Percentiles rank a stretch among this genome's conserved stretches.
phyloP scores from a whole-genome alignment of 148 eudicot species.

The Mesembryanthemum crystallinum region DNA sequence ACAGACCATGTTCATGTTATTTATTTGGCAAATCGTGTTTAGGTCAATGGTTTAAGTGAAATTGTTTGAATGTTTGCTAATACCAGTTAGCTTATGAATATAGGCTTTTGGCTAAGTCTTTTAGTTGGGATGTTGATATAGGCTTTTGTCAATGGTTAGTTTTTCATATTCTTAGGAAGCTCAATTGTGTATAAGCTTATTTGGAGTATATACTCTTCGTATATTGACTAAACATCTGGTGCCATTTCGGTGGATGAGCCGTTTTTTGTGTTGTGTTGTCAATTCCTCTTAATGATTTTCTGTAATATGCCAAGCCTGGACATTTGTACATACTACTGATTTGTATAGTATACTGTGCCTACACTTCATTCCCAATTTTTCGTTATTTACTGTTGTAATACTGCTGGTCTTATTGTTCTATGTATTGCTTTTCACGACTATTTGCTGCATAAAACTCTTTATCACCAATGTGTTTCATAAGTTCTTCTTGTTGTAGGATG shows the following conservation, averaged over 20 bases:
- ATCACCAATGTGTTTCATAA: background rate
- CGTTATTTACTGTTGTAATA: too few species aligned
- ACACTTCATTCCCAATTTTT: too few species aligned
- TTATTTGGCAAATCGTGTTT: too few species aligned
- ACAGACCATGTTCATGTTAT: too few species aligned
- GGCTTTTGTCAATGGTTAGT: background rate
- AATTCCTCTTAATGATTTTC: background rate
- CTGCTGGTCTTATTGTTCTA: background rate
- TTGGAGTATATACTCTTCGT: background rate
- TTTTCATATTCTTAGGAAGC: background rate
- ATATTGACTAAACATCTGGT: background rate
- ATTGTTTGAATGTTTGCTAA: too few species aligned
- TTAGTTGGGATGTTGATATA: background rate
- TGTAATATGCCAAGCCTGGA: background rate
- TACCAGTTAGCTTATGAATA: background rate
- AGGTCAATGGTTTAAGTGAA: too few species aligned
- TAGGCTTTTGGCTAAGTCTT: background rate
- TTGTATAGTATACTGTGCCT: too few species aligned
- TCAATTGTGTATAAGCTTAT: background rate
- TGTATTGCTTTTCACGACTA: background rate
- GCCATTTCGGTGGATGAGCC: too few species aligned
- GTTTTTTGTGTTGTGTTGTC: too few species aligned
- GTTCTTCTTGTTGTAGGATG: slow-evolving; percentile 35
- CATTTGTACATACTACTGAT: background rate
- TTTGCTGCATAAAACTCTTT: background rate